These are phyloP conservation scores for Angophora floribunda DNA, from an alignment of 345 rosid species.

Conservation along the genomic window DNA sequence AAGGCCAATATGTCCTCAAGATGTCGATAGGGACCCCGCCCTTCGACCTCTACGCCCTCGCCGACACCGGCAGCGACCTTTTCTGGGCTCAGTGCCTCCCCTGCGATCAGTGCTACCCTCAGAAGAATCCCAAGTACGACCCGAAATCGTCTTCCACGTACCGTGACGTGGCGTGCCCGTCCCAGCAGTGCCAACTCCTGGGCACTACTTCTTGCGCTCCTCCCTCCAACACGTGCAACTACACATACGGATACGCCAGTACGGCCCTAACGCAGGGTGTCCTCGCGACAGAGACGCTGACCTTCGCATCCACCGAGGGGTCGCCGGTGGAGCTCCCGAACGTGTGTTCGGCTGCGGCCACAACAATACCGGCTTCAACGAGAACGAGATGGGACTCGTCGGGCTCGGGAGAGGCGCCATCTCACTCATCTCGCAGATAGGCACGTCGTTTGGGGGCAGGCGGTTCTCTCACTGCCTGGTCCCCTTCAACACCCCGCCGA, in stretches of 20 bases:
- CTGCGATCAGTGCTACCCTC: background rate
- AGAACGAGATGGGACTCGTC: constrained; percentile 36
- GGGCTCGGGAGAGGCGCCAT: constrained; percentile 49
- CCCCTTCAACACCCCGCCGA: constrained; percentile 9
- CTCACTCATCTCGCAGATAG: constrained; percentile 43
- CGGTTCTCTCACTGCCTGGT: constrained; percentile 58
- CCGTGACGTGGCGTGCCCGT: background rate
- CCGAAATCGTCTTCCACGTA: constrained; percentile 20
- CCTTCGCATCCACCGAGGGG: background rate
- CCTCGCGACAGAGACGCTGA: background rate
- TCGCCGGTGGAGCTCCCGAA: background rate
- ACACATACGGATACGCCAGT: background rate
- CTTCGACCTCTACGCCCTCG: background rate
- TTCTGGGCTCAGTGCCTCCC: constrained; percentile 5
- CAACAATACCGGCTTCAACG: constrained; percentile 21
- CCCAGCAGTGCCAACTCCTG: background rate
- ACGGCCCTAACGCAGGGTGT: background rate
- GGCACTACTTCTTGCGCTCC: background rate
- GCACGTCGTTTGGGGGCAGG: constrained; percentile 25
- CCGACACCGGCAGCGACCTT: constrained; percentile 3
- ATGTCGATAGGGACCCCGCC: constrained; percentile 1
- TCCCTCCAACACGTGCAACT: background rate
- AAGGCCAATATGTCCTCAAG: background rate
- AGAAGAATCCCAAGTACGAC: background rate
- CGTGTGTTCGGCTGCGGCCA: constrained; percentile 47